Evolutionary conservation across 139 green algal species (phyloP).

Genomic region (Mesostigma viride): DNA sequence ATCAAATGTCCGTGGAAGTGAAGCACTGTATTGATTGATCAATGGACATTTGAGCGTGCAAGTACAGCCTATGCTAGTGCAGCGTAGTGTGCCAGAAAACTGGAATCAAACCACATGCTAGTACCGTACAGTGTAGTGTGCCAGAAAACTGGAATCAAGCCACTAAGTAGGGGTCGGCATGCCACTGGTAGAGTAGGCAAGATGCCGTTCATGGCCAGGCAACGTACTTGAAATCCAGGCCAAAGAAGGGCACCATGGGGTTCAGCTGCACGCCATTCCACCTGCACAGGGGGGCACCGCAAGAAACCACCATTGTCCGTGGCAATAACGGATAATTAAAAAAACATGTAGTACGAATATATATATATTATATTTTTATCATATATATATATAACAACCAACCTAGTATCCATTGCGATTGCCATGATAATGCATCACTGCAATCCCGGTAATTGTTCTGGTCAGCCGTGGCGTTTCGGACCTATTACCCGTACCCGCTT

Average conservation of each 20-base stretch:
- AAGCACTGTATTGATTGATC: no score
- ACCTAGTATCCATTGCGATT: no score
- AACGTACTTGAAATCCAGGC: constrained; percentile 25
- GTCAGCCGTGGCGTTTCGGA: not conserved
- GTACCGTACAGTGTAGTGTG: no score
- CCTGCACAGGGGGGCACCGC: no score
- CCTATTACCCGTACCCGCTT: no score
- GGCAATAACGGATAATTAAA: not conserved
- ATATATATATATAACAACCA: not conserved
- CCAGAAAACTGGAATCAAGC: not conserved
- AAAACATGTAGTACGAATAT: not conserved
- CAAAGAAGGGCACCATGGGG: constrained; percentile 17
- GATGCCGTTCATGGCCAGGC: not conserved
- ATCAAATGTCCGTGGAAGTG: no score
- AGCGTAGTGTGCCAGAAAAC: not conserved
- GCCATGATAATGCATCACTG: not conserved
- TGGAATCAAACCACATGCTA: not conserved
- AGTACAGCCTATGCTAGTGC: not conserved
- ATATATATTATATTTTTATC: not conserved
- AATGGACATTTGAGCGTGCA: not conserved
- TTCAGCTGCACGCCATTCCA: constrained; percentile 27
- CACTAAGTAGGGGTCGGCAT: not conserved
- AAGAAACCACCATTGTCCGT: not conserved
- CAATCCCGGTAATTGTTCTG: not conserved
- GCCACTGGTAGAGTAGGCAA: not conserved